These are phyloP conservation scores for Cystofilobasidium capitatum DNA, from an alignment of 768 basidiomycete genomes.

Conservation along the genomic window DNA sequence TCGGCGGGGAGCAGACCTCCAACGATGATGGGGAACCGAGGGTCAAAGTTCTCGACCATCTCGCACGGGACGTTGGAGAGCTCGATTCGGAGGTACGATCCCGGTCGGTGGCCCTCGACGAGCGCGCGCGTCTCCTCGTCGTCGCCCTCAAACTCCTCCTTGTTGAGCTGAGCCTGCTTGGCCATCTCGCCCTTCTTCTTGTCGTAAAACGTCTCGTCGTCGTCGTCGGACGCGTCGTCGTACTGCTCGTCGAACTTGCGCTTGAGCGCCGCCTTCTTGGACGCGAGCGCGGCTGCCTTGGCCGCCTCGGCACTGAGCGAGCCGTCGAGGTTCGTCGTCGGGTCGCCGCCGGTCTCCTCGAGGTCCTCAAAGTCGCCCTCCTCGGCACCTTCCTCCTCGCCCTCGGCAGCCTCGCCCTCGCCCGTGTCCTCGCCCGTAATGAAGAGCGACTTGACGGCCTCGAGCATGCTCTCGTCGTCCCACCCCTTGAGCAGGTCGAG, in stretches of 20 bases:
- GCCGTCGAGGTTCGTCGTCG: constrained; percentile 26
- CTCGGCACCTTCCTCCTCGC: constrained; percentile 30
- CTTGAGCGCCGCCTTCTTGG: constrained; percentile 84
- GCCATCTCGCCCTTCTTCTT: constrained; percentile 87
- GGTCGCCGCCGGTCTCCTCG: constrained; percentile 42
- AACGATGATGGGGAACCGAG: constrained; percentile 77
- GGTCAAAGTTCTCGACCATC: constrained; percentile 86
- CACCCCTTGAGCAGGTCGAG: constrained; percentile 53
- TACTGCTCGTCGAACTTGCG: constrained; percentile 95
- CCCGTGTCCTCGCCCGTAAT: constrained; percentile 57
- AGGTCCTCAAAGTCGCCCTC: constrained; percentile 40
- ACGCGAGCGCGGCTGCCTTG: constrained; percentile 49
- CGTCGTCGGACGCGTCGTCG: constrained; percentile 63
- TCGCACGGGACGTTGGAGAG: constrained; percentile 75
- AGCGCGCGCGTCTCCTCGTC: constrained; percentile 66
- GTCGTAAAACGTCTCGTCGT: constrained; percentile 76
- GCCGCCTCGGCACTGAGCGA: constrained; percentile 35
- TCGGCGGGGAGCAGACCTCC: constrained; percentile 84
- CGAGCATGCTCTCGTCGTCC: constrained; percentile 75
- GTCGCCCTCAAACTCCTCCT: constrained; percentile 70
- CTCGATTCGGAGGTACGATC: constrained; percentile 86
- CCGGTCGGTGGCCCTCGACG: constrained; percentile 83
- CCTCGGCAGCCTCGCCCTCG: constrained; percentile 35
- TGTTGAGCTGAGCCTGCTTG: constrained; percentile 68
- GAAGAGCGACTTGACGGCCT: constrained; percentile 77